Evolutionary conservation across 768 basidiomycete genomes (phyloP), one percentile per base, ranked within the genome.

Genomic region (Tricholoma furcatifolium): DNA sequence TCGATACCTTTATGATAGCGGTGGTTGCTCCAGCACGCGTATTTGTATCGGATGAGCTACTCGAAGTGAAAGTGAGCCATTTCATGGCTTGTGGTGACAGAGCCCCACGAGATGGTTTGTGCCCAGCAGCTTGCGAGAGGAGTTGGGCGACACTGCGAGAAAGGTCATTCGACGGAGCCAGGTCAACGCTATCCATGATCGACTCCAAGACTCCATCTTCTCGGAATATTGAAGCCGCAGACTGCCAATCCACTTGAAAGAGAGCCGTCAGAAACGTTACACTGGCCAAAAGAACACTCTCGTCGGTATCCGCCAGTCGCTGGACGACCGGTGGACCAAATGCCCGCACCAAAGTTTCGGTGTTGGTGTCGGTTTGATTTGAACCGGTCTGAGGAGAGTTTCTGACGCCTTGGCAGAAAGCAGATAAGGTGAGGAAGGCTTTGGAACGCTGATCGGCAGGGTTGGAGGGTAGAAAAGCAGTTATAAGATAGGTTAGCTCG

Each of bases 231-330:
- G 74, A 60, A 9, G 84, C 74, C 9, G 89, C 92, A 1, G 82
- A 72, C 47, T 77, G 70, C 68, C 83, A 79, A 59, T 92, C 90
- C n/a, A 93, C 82, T 64, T 93, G 90, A 62, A 93, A 91, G 17
- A 95, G 72, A 0, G 89, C 90, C n/a, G 79, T 73, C 44, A 93
- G 74, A 65, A 92, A 86, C 1, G 82, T 77, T 35, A 88, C 68
- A 10, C 83, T 84, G 12, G 73, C 68, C 15, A 86, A 69, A 23
- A 83, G 67, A 32, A 75, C 72, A 10, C 62, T 52, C 65, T 88
- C 84, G 17, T 80, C 73, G 2, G 80, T 76, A 41, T 85, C 84
- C 31, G 78, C 70, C 9, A 93, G 72, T 39, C 74, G 72, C 11
- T 73, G 66, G 7, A 77, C 58, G 31, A 88, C 65, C 0, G 72